Conservation (phyloP, 306 rosid genomes). For the Castanopsis chinensis region DNA sequence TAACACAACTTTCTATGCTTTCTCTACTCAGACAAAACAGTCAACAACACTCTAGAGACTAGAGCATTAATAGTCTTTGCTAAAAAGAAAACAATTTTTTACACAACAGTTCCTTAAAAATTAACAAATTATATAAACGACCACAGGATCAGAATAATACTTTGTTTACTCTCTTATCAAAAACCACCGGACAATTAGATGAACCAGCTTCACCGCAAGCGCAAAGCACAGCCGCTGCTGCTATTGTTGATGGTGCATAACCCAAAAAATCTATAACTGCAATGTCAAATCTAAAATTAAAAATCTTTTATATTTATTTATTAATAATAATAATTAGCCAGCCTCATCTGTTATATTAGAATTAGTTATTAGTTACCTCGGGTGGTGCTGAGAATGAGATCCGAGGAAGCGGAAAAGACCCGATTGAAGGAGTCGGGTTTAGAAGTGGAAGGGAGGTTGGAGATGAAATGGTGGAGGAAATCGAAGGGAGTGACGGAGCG, state of each 20-base stretch:
- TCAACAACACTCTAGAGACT: too few relatives aligned
- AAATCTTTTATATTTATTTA: not conserved
- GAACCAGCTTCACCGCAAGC: slow-evolving; percentile 25
- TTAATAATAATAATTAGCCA: not conserved
- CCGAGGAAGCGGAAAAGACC: slow-evolving; percentile 36
- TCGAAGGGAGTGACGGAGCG: slow-evolving; percentile 76
- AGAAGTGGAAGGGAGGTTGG: slow-evolving; percentile 38
- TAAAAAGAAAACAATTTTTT: not conserved
- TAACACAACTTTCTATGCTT: slow-evolving; percentile 37
- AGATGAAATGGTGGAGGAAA: slow-evolving; percentile 49
- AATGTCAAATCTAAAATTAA: not conserved
- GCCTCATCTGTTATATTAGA: not conserved
- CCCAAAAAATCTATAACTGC: slow-evolving; percentile 58
- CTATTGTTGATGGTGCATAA: slow-evolving; percentile 55
- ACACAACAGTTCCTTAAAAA: not conserved
- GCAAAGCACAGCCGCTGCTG: slow-evolving; percentile 72
- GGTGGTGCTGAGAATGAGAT: slow-evolving; percentile 50
- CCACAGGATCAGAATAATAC: slow-evolving; percentile 22
- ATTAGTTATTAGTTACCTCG: slow-evolving; percentile 42
- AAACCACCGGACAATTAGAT: slow-evolving; percentile 1
- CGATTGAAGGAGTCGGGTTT: not conserved
- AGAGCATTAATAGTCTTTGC: not conserved
- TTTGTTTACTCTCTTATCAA: slow-evolving; percentile 36
- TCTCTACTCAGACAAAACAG: not conserved
- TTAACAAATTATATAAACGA: not conserved